Evolutionary conservation across 2,329 filamentous ascomycete genomes (phyloP).

Genomic region (Whalleya microplaca): DNA sequence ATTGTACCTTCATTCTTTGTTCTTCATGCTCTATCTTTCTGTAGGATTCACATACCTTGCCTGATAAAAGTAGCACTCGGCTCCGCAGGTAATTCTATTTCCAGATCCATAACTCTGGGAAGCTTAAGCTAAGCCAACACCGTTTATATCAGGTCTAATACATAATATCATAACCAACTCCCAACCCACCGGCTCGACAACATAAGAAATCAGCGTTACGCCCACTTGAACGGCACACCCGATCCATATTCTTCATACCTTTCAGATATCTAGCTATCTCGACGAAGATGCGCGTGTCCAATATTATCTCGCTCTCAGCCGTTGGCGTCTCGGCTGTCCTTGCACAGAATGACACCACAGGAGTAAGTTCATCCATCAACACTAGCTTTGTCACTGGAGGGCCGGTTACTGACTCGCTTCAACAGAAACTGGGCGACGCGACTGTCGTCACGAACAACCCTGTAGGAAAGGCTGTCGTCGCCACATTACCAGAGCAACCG

Average conservation of each 20-base stretch:
- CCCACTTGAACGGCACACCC: neutral
- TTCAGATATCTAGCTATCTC: neutral
- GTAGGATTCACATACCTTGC: neutral
- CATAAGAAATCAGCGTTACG: neutral
- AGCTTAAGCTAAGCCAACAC: neutral
- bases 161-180: neutral
- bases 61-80: conserved; percentile 8
- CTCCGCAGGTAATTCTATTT: neutral
- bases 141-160: neutral
- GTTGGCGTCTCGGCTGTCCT: conserved; percentile 28
- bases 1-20: conserved; percentile 10
- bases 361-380: conserved; percentile 24
- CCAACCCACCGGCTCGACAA: neutral
- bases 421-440: conserved; percentile 52
- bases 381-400: neutral
- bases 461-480: conserved; percentile 55
- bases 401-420: conserved; percentile 16
- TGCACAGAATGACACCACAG: conserved; percentile 32
- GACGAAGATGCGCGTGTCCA: conserved; percentile 33
- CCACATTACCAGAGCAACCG: conserved; percentile 55
- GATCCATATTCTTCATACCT: neutral
- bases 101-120: neutral
- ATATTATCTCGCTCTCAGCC: conserved; percentile 30
- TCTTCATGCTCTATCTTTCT: neutral
- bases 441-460: conserved; percentile 60